Conservation (phyloP, 306 rosid species). For the Pterocarpus santalinus region DNA sequence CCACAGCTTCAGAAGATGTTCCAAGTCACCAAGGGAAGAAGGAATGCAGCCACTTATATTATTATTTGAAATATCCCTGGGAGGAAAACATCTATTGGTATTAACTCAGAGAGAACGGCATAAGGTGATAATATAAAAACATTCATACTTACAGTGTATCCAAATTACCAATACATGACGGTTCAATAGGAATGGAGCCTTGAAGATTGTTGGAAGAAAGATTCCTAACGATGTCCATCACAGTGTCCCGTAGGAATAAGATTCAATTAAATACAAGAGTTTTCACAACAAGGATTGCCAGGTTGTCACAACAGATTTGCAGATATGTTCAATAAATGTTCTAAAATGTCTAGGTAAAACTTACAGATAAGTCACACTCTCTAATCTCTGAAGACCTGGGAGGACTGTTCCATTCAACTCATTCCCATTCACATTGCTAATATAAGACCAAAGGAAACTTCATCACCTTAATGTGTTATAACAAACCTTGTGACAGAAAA, state of each 20-base stretch:
- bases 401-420: slow-evolving; percentile 86
- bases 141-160: slow-evolving; percentile 82
- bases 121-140: background rate
- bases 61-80: slow-evolving; percentile 90
- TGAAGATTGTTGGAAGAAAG: slow-evolving; percentile 82
- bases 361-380: slow-evolving; percentile 97
- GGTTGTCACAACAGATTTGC: no score
- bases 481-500: background rate
- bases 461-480: slow-evolving; percentile 18
- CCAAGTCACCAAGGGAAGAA: slow-evolving; percentile 97
- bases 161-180: slow-evolving; percentile 93
- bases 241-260: background rate
- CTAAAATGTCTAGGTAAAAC: slow-evolving; percentile 41
- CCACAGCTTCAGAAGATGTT: slow-evolving; percentile 96
- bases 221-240: slow-evolving; percentile 61
- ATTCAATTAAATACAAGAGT: background rate
- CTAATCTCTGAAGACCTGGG: slow-evolving; percentile 75
- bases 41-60: slow-evolving; percentile 78
- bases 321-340: slow-evolving; percentile 4
- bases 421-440: slow-evolving; percentile 80
- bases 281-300: no score
- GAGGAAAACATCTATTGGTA: slow-evolving; percentile 30
- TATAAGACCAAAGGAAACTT: background rate
- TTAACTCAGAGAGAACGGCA: background rate
- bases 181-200: slow-evolving; percentile 87